Percentiles rank a stretch among this genome's conserved stretches.
Conservation (phyloP, 768 basidiomycete species). For the Polyporus arcularius region DNA sequence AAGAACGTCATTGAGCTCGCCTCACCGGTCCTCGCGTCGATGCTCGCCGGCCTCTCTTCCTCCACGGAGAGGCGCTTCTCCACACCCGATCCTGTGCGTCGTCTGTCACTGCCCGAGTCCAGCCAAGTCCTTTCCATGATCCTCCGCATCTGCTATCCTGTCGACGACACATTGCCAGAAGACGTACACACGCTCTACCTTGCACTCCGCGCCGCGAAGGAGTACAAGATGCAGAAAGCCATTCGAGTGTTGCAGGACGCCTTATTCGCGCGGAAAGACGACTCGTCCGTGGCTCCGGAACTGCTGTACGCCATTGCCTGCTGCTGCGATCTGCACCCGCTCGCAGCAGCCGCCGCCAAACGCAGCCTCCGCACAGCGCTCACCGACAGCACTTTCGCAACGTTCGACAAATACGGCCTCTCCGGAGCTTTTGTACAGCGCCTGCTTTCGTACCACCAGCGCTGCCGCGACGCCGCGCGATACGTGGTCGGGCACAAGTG, state of each 20-base stretch:
- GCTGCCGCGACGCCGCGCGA: neutral
- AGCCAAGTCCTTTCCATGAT: slow-evolving; percentile 28
- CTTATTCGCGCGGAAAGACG: neutral
- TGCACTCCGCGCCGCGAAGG: slow-evolving; percentile 25
- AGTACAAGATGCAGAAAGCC: slow-evolving; percentile 23
- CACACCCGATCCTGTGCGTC: slow-evolving; percentile 1
- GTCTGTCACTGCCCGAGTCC: slow-evolving; percentile 26
- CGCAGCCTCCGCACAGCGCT: neutral
- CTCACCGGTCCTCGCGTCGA: slow-evolving; percentile 56
- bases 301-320: slow-evolving; percentile 4
- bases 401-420: neutral
- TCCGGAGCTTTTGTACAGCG: neutral
- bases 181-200: neutral
- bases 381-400: neutral
- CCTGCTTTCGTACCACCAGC: neutral
- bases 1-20: slow-evolving; percentile 56
- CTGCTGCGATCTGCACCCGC: neutral
- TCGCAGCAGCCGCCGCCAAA: slow-evolving; percentile 28
- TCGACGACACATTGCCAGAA: slow-evolving; percentile 22
- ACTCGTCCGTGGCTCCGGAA: neutral
- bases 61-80: slow-evolving; percentile 24
- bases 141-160: slow-evolving; percentile 36
- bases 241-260: neutral
- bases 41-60: slow-evolving; percentile 53
- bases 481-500: neutral